Conservation (phyloP, 2,329 filamentous ascomycete species). For the Blumeria graminis region DNA sequence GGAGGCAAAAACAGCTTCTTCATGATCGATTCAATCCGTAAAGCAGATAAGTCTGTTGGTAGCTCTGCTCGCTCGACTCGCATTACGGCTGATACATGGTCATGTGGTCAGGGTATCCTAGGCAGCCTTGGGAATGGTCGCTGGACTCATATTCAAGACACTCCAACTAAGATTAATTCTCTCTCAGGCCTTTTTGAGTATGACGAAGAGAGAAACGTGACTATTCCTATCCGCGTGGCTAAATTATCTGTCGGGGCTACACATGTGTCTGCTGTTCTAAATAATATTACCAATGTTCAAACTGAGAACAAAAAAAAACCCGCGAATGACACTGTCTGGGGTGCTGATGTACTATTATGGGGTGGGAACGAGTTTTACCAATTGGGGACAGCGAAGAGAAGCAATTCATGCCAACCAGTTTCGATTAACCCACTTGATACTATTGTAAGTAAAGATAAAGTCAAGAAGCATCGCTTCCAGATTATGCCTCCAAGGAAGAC, state of each 20-base stretch:
- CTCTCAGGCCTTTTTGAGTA: constrained; percentile 73
- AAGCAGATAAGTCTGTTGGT: constrained; percentile 23
- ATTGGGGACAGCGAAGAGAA: constrained; percentile 73
- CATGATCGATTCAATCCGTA: constrained; percentile 49
- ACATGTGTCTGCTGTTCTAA: constrained; percentile 63
- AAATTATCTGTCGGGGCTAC: constrained; percentile 52
- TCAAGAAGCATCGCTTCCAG: constrained; percentile 52
- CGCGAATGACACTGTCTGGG: constrained; percentile 61
- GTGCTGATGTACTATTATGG: constrained; percentile 77
- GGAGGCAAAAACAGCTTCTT: constrained; percentile 78
- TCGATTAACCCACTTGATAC: constrained; percentile 60
- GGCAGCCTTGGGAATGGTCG: constrained; percentile 64
- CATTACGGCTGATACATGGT: constrained; percentile 57
- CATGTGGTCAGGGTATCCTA: constrained; percentile 65
- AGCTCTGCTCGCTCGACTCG: constrained; percentile 21
- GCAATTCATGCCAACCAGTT: constrained; percentile 48
- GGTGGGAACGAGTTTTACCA: constrained; percentile 89
- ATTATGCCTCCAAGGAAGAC: constrained; percentile 56
- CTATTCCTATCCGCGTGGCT: constrained; percentile 56
- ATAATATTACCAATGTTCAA: constrained; percentile 46
- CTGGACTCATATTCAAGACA: constrained; percentile 69
- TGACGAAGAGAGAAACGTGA: constrained; percentile 43
- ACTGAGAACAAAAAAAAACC: constrained; percentile 18
- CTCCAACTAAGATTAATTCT: constrained; percentile 56
- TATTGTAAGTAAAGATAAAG: constrained; percentile 33